Evolutionary conservation across 148 eudicot genomes (phyloP).

Genomic region (Euryodendron excelsum): DNA sequence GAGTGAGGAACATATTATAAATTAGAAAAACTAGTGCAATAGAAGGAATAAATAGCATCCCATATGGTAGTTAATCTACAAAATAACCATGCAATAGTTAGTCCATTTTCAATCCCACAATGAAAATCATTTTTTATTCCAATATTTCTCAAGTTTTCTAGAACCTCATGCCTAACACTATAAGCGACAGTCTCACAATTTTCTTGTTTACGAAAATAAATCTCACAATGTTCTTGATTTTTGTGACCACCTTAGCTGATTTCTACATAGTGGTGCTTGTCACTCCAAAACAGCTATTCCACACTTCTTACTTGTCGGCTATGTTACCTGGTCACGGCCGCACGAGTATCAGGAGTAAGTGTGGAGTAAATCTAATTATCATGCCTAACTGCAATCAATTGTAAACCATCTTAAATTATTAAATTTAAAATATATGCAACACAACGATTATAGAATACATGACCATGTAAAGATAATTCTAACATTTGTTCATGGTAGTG

Average conservation of each 20-base stretch:
- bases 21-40: not conserved
- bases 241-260: not conserved
- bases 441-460: too few relatives aligned
- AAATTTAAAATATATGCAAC: too few relatives aligned
- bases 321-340: too few relatives aligned
- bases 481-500: too few relatives aligned
- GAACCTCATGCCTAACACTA: not conserved
- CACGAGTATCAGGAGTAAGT: too few relatives aligned
- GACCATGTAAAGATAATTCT: too few relatives aligned
- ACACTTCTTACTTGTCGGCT: not conserved
- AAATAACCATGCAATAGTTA: not conserved
- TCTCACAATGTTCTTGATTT: not conserved
- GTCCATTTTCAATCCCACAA: not conserved
- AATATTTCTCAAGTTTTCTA: not conserved
- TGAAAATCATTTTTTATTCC: not conserved
- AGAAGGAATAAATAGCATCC: not conserved
- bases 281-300: not conserved
- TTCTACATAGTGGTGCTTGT: not conserved
- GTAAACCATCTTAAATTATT: too few relatives aligned
- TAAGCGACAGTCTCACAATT: not conserved
- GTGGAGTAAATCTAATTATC: too few relatives aligned
- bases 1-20: slow-evolving; percentile 18
- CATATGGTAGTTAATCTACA: not conserved
- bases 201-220: not conserved
- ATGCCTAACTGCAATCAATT: too few relatives aligned